Base-by-base conservation (phyloP, 2,329 filamentous ascomycete genomes). In the Paecilomyces niveus region DNA sequence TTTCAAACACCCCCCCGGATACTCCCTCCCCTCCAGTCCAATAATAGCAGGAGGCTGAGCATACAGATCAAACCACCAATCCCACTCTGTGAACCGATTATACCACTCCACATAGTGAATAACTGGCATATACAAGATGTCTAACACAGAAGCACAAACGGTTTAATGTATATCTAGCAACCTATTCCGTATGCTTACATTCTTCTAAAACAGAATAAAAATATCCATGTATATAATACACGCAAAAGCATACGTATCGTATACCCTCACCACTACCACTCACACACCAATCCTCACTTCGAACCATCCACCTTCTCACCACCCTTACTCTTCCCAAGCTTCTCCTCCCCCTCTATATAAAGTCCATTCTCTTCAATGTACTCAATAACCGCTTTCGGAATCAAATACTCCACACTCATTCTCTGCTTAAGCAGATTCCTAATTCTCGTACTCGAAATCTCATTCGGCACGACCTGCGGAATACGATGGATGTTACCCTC, bases 401-500 rank as follows among this genome's bases (percentile, higher is more conserved):
- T 84, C 29, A 81, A 67, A 67, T 89, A 90, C 61, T 87, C 82
- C 54, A 92, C 87, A 63, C 85, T 89, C 83, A 91, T 86, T 59
- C 89, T 83, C 65, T 86, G 81, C 70, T 86, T 84, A 29, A 89
- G 72, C 68, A 92, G 87, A 7, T 91, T 76, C 51, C 90, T 83
- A 59, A 93, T 89, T 76, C 92, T 83, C 59, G 81, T 83, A 58
- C 85, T 89, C 63, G 85, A 89, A 60, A 91, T 85, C 65, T 90
- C 87, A 70, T 90, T 90, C 62, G 87, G 83, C 54, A 92, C 89
- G 54, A 92, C 82, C 73, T 92, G 88, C 55, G 87, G 86, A 61
- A 93, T 90, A 57, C 92, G 86, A 67, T 88, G 87, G 61, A 93
- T 85, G 65, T 92, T 90, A 66, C 89, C 83, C 65, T 88, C 85